Base-by-base conservation (phyloP, 2,329 filamentous ascomycete genomes). In the Fusarium liriodendri region DNA sequence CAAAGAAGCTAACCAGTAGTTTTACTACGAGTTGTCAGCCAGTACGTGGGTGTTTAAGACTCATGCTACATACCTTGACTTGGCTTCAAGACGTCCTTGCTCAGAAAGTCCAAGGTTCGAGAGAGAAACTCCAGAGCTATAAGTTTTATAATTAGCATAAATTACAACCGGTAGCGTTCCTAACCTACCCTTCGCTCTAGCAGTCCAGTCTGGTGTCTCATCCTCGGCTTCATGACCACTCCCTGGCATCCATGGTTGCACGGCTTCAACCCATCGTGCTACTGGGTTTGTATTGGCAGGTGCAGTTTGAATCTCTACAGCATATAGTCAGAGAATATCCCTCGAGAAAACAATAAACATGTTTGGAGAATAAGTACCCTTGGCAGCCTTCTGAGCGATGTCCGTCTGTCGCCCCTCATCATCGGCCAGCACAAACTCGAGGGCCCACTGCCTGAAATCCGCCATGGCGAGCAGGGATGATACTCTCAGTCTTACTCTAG, bases 71-170 rank as follows among this genome's bases (percentile, higher is more conserved):
- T 79, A 88, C 86, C 81, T 80, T 90, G 89, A 58, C 88, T 87
- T 6, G 83, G 77, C 62, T 85, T 88, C 35, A 91, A 78, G 16
- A 84, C 78, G 54, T 84, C 84, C 13, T 81, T 80, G 10, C 84
- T 84, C 16, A 91, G 76, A n/a, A 83, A 82, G 57, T 86, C 82
- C 16, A 91, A 80, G 0, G 89, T 90, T 25, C 82, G 81, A 2
- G 89, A 87, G 32, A 91, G 81, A 70, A 90, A 91, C n/a, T 87
- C 85, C 58, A 91, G 77, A 8, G 89, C 89, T 89, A 37, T 10
- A 16, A 18, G 2, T 6, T 22, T 78, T 50, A 78, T 62, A 9
- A 4, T 58, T 27, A n/a, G 16, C 22, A 18, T 10, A 2, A 6
- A n/a, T 18, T 2, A 29, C 18, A 4, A 16, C 9, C 22, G 25